These are phyloP conservation scores for Irpex sp. DNA, from an alignment of 1,284 basidiomycete genomes.

Conservation along the genomic window DNA sequence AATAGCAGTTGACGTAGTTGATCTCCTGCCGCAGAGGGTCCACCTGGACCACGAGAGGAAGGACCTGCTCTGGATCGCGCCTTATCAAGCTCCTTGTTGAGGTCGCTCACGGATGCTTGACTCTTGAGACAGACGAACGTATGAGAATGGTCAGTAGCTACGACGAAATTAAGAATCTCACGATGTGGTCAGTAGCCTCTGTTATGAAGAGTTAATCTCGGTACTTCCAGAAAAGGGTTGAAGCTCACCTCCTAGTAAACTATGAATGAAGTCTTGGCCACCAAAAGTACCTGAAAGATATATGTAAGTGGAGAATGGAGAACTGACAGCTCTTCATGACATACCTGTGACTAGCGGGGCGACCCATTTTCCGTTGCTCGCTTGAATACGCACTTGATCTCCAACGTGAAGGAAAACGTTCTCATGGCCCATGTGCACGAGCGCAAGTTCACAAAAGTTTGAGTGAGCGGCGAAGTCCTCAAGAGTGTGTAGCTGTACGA, in stretches of 20 bases:
- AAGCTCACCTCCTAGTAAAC: slow-evolving; percentile 58
- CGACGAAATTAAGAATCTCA: slow-evolving; percentile 30
- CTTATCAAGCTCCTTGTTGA: slow-evolving; percentile 76
- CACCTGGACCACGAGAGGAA: slow-evolving; percentile 18
- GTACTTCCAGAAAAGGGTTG: slow-evolving; percentile 1
- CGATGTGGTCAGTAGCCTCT: slow-evolving; percentile 74
- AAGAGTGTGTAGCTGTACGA: slow-evolving; percentile 68
- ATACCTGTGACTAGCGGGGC: slow-evolving; percentile 85
- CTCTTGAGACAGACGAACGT: slow-evolving; percentile 1
- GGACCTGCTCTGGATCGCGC: slow-evolving; percentile 55
- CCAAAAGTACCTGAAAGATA: slow-evolving; percentile 69
- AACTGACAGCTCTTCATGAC: slow-evolving; percentile 4
- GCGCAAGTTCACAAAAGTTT: slow-evolving; percentile 81
- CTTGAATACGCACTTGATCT: slow-evolving; percentile 73
- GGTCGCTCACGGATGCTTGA: slow-evolving; percentile 84
- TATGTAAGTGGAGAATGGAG: neutral
- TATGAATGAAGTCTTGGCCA: slow-evolving; percentile 82
- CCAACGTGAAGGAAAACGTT: slow-evolving; percentile 92
- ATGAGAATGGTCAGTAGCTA: neutral
- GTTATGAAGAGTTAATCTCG: neutral
- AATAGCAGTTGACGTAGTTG: slow-evolving; percentile 52
- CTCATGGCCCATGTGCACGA: slow-evolving; percentile 70
- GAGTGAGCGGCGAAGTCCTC: slow-evolving; percentile 91
- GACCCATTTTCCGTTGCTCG: slow-evolving; percentile 74
- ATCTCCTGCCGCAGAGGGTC: slow-evolving; percentile 37